Percentiles rank a stretch among this genome's conserved stretches.
Evolutionary conservation across 2,329 filamentous ascomycete genomes (phyloP).

Genomic region (Botrytis elliptica): DNA sequence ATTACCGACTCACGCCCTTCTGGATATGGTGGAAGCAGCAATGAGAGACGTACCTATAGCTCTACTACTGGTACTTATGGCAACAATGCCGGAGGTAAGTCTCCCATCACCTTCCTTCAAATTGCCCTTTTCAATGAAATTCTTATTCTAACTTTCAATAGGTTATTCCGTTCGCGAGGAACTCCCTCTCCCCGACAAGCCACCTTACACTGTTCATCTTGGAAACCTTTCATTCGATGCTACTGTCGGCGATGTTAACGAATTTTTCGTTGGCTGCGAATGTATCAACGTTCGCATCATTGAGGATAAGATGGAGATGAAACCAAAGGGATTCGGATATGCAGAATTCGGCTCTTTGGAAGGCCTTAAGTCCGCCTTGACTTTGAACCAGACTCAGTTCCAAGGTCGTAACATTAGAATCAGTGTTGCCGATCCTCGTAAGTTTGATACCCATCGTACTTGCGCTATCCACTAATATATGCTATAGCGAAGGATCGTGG

Average conservation of each 20-base stretch:
- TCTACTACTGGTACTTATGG: constrained; percentile 38
- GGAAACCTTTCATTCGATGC: constrained; percentile 97
- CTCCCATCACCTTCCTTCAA: not conserved
- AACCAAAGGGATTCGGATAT: constrained; percentile 97
- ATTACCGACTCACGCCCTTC: constrained; percentile 39
- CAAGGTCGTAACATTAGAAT: constrained; percentile 88
- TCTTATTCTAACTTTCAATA: constrained; percentile 36
- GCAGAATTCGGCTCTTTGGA: constrained; percentile 89
- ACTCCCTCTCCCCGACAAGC: constrained; percentile 84
- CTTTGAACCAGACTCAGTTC: constrained; percentile 77
- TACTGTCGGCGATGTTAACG: constrained; percentile 75
- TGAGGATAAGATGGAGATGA: constrained; percentile 89
- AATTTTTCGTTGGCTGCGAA: constrained; percentile 82
- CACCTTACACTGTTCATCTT: constrained; percentile 92
- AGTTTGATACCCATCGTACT: constrained; percentile 44
- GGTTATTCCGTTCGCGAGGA: constrained; percentile 68
- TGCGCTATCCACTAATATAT: constrained; percentile 25
- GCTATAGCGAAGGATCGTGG: constrained; percentile 73
- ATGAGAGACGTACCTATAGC: constrained; percentile 39
- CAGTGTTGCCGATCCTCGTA: constrained; percentile 97
- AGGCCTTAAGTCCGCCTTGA: constrained; percentile 86
- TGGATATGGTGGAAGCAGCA: constrained; percentile 32
- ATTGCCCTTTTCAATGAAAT: not conserved
- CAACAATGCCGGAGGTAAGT: constrained; percentile 36
- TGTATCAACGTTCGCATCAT: constrained; percentile 93